Base-by-base conservation (phyloP, 2,329 filamentous ascomycete genomes). In the Aspergillus eucalypticola region DNA sequence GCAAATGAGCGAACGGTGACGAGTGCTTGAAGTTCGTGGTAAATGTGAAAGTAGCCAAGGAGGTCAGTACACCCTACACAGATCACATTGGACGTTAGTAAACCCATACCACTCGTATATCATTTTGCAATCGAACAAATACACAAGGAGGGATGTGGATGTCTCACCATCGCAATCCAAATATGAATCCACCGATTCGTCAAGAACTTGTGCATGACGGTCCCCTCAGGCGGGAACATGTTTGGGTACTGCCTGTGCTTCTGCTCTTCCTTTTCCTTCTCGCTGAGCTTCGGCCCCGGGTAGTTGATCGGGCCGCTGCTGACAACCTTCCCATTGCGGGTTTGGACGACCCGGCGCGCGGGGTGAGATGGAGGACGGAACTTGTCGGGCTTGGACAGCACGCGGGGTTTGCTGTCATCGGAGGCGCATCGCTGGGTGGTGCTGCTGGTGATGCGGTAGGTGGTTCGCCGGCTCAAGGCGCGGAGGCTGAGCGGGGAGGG, bases 341-440 rank as follows among this genome's bases (percentile, higher is more conserved):
- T 76, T 65, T 83, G 82, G 57, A 84, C 83, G 5, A 84, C 81
- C 32, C 92, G 83, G 6, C 90, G 83, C 21, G 90, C 81, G 11
- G 90, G 89, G 75, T 98, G 95, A 0, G 94, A 98, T 0, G 95
- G 95, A 2, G 95, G 94, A 51, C 91, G 91, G 83, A 96, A 98
- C 74, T 89, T 90, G 70, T 90, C 85, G 23, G 94, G 94, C 77
- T 97, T 92, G 69, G 91, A 91, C 65, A 99, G 88, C 5, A 92
- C 84, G 63, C 88, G 83, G 38, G 86, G 85, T 71, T 89, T 90
- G 64, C 76, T 78, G 60, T 57, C 62, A 51, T 62, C 56, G 19
- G 66, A 71, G 60, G 69, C 67, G 66, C 63, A 70, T 53, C 69
- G 67, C 63, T 35, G 67, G 51, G 64, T 58, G 41, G 63, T 62